Percentiles rank a stretch among this genome's conserved stretches.
Evolutionary conservation across 1,284 basidiomycete genomes (phyloP).

Genomic region (Naganishia liquefaciens): DNA sequence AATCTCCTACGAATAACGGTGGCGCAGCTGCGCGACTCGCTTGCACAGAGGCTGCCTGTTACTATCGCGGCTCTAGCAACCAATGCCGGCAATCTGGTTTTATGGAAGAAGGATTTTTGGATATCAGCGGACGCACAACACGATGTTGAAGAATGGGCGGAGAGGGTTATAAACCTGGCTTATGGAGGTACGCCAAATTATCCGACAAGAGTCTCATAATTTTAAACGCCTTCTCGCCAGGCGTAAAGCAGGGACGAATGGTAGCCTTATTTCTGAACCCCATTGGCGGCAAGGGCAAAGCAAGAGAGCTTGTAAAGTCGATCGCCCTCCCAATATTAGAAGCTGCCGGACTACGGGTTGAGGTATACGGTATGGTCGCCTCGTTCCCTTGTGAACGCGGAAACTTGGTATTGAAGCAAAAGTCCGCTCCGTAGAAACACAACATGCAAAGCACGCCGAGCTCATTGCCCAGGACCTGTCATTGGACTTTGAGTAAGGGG

Average conservation of each 20-base stretch:
- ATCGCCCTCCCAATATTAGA: conserved; percentile 76
- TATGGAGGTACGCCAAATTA: conserved; percentile 62
- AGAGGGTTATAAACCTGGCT: conserved; percentile 60
- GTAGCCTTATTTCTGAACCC: conserved; percentile 85
- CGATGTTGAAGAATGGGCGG: conserved; percentile 62
- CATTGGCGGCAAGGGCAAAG: conserved; percentile 79
- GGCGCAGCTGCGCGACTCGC: not conserved
- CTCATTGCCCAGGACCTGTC: conserved; percentile 67
- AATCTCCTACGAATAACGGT: conserved; percentile 10
- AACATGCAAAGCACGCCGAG: conserved; percentile 69
- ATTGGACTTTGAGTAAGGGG: conserved; percentile 66
- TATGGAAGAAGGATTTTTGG: conserved; percentile 23
- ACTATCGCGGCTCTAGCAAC: conserved; percentile 15
- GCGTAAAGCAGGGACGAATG: conserved; percentile 58
- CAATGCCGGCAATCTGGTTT: conserved; percentile 5
- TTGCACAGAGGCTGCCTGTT: not conserved
- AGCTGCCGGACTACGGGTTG: conserved; percentile 70
- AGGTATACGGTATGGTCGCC: conserved; percentile 62
- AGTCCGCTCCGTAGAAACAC: conserved; percentile 62
- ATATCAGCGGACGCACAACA: not conserved
- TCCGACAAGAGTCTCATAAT: not conserved
- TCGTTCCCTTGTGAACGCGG: not conserved
- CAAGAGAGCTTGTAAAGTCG: conserved; percentile 62
- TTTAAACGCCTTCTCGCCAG: conserved; percentile 47
- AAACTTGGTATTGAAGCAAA: not conserved